Evolutionary conservation across 106 monocot species (phyloP), one percentile per base, ranked within the genome.

Genomic region (Amphibolis antarctica): DNA sequence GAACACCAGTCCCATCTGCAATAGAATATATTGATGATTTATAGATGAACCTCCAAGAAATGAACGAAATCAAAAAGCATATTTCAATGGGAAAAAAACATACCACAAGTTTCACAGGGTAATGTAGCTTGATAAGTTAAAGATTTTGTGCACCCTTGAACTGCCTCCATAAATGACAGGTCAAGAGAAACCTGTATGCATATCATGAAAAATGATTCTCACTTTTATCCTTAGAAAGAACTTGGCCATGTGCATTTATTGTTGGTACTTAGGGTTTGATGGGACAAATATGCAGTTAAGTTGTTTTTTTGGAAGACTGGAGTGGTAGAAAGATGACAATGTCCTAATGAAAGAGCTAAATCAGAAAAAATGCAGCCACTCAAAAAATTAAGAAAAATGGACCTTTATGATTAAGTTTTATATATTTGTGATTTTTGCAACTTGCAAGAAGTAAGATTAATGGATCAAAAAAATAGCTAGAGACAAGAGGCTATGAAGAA

Each of bases 1-100:
- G 98, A 59, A 82, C 85, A 57, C 98, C 98, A 72, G 78, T 83
- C 27, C 98, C 91, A 74, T 64, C 98, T 98, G 65, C 56, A 56
- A 26, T 45, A 18, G 12, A 70, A 48, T 17, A 20, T 70, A 9
- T 29, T 12, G n/a, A 63, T 20, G 30, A 45, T 44, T 46, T 42
- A 44, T 30, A 6, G 56, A 13, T 20, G 47, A 21, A 54, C 12
- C 20, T 49, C 48, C 48, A 17, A 49, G 48, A 49, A 49, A 49
- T 14, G 10, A 9, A 3, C 10, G 48, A 49, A 49, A 49, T 49
- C 44, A 61, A 53, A 0, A 55, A 20, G 21, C 10, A 17, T 25
- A 15, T 24, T 56, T 56, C 2, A 43, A 67, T 27, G 44, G 63
- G 36, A 15, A 24, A 24, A 56, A 13, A 71, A 21, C 84, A 79